A percentile compares a stretch with the other conserved stretches of the same genome.
phyloP scores from a whole-genome alignment of 106 monocot species.

The Dendrobium nobile region DNA sequence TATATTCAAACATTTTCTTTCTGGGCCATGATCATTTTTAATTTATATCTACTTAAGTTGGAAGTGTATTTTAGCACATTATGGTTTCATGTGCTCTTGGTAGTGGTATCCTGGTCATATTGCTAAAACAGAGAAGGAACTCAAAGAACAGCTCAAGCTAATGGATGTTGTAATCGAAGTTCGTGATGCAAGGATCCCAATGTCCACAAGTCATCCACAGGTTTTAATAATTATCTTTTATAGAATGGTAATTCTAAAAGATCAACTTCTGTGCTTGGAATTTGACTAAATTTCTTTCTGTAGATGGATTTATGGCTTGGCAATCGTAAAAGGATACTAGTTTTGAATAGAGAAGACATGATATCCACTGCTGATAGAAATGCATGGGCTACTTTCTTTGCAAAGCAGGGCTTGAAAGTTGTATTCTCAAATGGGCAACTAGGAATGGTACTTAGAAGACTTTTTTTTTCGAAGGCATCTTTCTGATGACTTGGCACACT shows the following conservation, averaged over 20 bases:
- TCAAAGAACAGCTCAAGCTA: conserved; percentile 84
- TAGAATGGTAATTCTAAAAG: not conserved
- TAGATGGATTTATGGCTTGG: conserved; percentile 99
- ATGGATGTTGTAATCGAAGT: conserved; percentile 99
- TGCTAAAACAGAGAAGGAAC: conserved; percentile 92
- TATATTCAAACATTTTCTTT: not conserved
- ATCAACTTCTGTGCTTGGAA: not conserved
- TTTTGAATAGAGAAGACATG: conserved; percentile 99
- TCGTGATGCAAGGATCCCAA: conserved; percentile 90
- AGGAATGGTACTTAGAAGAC: conserved; percentile 58
- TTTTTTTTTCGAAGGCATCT: not conserved
- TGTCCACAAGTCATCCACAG: conserved; percentile 88
- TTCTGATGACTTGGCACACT: not conserved
- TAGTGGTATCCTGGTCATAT: conserved; percentile 99
- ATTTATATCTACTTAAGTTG: not conserved
- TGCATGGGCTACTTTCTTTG: conserved; percentile 90
- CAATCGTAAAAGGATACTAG: conserved; percentile 78
- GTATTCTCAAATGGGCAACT: conserved; percentile 88
- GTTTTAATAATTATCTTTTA: conserved; percentile 20
- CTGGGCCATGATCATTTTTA: not conserved
- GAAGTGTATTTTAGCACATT: not conserved
- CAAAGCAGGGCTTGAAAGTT: conserved; percentile 79
- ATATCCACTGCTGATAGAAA: conserved; percentile 82
- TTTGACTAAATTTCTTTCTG: conserved; percentile 1
- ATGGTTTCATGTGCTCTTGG: conserved; percentile 1